phyloP scores from a whole-genome alignment of 768 basidiomycete genomes.

The Xerocomellus intermedius region DNA sequence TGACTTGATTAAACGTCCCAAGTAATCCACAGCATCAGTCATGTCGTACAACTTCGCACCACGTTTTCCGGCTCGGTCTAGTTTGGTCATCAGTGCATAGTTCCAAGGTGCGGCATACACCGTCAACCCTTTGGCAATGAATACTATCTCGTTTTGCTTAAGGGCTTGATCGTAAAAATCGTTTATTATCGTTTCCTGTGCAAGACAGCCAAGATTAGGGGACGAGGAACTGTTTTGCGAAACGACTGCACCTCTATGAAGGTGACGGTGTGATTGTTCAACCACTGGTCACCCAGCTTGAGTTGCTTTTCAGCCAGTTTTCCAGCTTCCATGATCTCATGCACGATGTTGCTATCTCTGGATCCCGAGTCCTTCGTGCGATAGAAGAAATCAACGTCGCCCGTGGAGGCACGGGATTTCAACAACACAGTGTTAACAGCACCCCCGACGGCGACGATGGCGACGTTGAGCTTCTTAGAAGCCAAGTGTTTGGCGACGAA shows the following conservation, averaged over 20 bases:
- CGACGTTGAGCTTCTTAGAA: background rate
- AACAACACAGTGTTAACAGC: constrained; percentile 10
- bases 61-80: constrained; percentile 4
- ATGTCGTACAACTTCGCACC: constrained; percentile 9
- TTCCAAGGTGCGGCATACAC: constrained; percentile 13
- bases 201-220: background rate
- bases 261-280: constrained; percentile 8
- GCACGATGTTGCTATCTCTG: background rate
- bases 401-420: constrained; percentile 4
- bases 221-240: background rate
- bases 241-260: constrained; percentile 4
- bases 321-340: background rate
- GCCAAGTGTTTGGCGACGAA: constrained; percentile 2
- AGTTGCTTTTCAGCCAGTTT: background rate
- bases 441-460: constrained; percentile 8
- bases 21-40: constrained; percentile 8
- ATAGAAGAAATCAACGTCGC: constrained; percentile 14
- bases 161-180: constrained; percentile 1
- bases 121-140: constrained; percentile 4
- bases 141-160: constrained; percentile 1
- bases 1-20: background rate
- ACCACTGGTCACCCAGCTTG: constrained; percentile 3
- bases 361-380: background rate
- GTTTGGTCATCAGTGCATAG: constrained; percentile 10
- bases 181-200: background rate